Conservation (phyloP, 1,139 yeast genomes). For the Kazachstania sp. region DNA sequence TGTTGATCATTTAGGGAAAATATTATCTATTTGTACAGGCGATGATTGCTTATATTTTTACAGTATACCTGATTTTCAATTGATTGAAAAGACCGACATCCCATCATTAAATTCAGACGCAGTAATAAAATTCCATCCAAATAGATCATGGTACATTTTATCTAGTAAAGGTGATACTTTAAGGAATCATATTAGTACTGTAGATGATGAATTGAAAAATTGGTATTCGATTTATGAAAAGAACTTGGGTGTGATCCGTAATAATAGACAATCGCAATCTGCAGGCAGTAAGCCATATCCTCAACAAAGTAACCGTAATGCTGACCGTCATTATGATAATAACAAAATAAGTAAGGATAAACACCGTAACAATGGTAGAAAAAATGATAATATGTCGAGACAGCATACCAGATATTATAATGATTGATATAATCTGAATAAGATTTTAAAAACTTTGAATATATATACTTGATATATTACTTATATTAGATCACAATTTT, state of each 20-base stretch:
- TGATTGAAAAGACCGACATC: constrained; percentile 6
- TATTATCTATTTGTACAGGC: constrained; percentile 40
- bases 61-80: constrained; percentile 31
- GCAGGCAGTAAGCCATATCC: neutral
- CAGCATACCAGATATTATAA: neutral
- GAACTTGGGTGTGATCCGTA: neutral
- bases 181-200: constrained; percentile 8
- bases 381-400: neutral
- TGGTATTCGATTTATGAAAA: constrained; percentile 12
- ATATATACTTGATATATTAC: too few relatives aligned
- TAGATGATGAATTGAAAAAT: constrained; percentile 9
- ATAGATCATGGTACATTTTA: constrained; percentile 18
- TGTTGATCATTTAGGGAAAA: constrained; percentile 39
- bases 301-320: neutral
- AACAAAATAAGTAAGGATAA: neutral
- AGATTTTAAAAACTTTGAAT: too few relatives aligned
- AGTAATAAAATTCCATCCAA: constrained; percentile 21
- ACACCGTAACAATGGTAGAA: neutral
- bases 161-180: constrained; percentile 19
- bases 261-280: neutral
- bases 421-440: neutral
- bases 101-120: constrained; percentile 10
- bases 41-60: constrained; percentile 37
- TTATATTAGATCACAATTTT: neutral
- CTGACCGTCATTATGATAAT: neutral